phyloP scores from a whole-genome alignment of 441 rosid genomes.

The Kokia cookei region DNA sequence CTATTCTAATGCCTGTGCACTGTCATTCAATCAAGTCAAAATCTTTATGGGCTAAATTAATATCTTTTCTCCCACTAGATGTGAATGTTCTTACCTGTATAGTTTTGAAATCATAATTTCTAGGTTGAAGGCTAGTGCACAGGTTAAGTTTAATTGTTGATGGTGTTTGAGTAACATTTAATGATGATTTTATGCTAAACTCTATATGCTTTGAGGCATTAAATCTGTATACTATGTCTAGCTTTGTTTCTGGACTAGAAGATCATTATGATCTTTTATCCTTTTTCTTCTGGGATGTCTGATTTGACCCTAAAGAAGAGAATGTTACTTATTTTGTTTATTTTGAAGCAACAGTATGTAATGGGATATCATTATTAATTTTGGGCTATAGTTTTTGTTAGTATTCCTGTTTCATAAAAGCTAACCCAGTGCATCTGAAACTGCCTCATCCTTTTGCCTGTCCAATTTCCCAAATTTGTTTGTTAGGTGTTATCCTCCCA shows the following conservation, averaged over 20 bases:
- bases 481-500: background rate
- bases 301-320: constrained; percentile 24
- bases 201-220: constrained; percentile 22
- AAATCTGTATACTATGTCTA: constrained; percentile 19
- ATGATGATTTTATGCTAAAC: constrained; percentile 15
- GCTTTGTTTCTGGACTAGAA: constrained; percentile 12
- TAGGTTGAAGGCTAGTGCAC: constrained; percentile 42
- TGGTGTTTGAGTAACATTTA: constrained; percentile 27
- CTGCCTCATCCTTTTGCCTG: background rate
- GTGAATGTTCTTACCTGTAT: constrained; percentile 29
- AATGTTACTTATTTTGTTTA: constrained; percentile 25
- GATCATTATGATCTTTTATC: constrained; percentile 23
- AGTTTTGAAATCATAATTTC: constrained; percentile 30
- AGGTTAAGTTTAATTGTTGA: constrained; percentile 22
- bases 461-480: background rate
- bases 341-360: constrained; percentile 19
- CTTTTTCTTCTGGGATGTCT: constrained; percentile 19
- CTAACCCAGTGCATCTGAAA: background rate
- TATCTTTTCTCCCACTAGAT: constrained; percentile 9
- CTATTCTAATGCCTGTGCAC: constrained; percentile 29
- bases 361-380: constrained; percentile 6
- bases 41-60: constrained; percentile 20
- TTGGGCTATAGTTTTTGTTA: background rate
- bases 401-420: background rate
- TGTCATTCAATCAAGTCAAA: constrained; percentile 40